A percentile compares a stretch with the other conserved stretches of the same genome.
phyloP scores from a whole-genome alignment of 257 asterid species.

The Verbascum thapsus region DNA sequence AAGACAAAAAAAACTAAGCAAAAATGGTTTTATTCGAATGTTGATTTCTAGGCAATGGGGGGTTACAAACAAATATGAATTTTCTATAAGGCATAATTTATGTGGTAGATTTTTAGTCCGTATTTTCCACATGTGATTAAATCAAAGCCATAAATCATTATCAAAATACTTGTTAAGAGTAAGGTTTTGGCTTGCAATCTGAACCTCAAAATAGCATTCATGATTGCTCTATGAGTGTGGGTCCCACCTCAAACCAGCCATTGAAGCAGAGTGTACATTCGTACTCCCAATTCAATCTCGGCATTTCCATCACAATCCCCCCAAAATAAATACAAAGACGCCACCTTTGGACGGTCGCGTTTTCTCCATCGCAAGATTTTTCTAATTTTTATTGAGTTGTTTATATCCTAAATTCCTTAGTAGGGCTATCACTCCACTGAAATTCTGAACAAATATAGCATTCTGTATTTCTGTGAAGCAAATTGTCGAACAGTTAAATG shows the following conservation, averaged over 20 bases:
- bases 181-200: conserved; percentile 22
- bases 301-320: conserved; percentile 22
- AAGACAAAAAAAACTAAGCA: no score
- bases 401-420: conserved; percentile 15
- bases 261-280: conserved; percentile 19
- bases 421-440: conserved; percentile 26
- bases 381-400: conserved; percentile 29
- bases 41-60: no score
- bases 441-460: conserved; percentile 18
- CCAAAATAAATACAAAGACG: no score
- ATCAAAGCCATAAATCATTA: background rate
- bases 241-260: conserved; percentile 32
- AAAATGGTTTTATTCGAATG: no score
- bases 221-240: conserved; percentile 25
- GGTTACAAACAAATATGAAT: no score
- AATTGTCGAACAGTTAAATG: conserved; percentile 43
- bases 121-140: conserved; percentile 23
- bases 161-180: background rate
- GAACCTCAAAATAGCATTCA: conserved; percentile 46
- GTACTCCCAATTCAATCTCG: conserved; percentile 12
- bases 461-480: conserved; percentile 34
- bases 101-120: no score
- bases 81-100: no score
- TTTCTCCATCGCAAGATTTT: conserved; percentile 12
- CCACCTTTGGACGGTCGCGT: conserved; percentile 11